phyloP scores from a whole-genome alignment of 176 grass and related monocot species.

The Triticum urartu region DNA sequence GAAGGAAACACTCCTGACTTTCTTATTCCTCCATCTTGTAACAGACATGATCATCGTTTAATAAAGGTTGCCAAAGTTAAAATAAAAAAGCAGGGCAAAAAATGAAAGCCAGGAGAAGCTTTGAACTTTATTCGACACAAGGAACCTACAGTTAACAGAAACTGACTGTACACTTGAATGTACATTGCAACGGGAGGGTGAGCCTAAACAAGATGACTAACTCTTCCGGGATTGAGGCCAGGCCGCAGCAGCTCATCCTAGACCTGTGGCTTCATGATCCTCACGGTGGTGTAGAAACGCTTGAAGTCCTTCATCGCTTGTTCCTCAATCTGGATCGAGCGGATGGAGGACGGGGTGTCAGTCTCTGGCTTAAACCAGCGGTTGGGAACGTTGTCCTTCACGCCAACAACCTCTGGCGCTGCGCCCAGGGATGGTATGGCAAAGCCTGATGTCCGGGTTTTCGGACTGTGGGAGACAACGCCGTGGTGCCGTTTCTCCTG shows the following conservation, averaged over 20 bases:
- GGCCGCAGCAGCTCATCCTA: neutral
- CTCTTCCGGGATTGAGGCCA: neutral
- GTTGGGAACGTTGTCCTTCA: slow-evolving; percentile 65
- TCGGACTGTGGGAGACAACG: slow-evolving; percentile 71
- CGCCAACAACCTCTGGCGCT: slow-evolving; percentile 41
- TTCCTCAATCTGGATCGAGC: slow-evolving; percentile 97
- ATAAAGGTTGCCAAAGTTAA: too few relatives aligned
- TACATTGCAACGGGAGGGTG: slow-evolving; percentile 39
- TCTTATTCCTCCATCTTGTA: too few relatives aligned
- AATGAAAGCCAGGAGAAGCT: neutral
- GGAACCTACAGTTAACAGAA: slow-evolving; percentile 22
- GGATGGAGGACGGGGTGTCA: slow-evolving; percentile 79
- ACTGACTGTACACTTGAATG: slow-evolving; percentile 65
- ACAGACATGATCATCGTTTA: too few relatives aligned
- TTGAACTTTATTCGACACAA: slow-evolving; percentile 33
- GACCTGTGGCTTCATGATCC: slow-evolving; percentile 73
- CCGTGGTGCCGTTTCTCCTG: slow-evolving; percentile 77
- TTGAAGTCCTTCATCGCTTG: slow-evolving; percentile 96
- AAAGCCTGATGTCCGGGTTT: slow-evolving; percentile 71
- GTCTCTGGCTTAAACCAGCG: slow-evolving; percentile 94
- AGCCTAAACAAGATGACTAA: slow-evolving; percentile 36
- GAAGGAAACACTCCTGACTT: too few relatives aligned
- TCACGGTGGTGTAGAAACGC: slow-evolving; percentile 96
- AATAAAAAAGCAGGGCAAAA: slow-evolving; percentile 5
- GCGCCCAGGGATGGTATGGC: slow-evolving; percentile 46